phyloP scores from a whole-genome alignment of 257 asterid genomes.

The Nyctanthes arbortristis region DNA sequence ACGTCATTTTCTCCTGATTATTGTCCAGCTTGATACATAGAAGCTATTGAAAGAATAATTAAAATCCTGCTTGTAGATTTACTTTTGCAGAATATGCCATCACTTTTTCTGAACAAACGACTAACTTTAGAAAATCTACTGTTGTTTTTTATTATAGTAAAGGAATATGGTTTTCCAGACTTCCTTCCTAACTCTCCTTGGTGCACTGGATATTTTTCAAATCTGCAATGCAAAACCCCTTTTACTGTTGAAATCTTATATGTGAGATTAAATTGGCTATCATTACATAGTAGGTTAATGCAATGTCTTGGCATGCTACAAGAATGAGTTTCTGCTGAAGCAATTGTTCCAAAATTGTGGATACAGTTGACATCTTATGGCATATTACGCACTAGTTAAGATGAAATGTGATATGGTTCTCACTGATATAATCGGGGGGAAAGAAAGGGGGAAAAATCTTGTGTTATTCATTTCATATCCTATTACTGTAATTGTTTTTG shows the following conservation, averaged over 20 bases:
- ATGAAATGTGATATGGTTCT: not conserved
- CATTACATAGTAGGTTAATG: not conserved
- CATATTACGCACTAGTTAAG: not conserved
- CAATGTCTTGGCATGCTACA: not conserved
- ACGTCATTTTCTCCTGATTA: not conserved
- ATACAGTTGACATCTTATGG: not conserved
- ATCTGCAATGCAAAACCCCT: not conserved
- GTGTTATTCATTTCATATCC: not conserved
- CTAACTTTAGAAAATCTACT: not conserved
- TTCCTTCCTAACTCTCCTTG: not conserved
- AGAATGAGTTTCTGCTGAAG: not conserved
- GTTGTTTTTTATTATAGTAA: not conserved
- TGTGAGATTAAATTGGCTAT: not conserved
- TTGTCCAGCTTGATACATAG: not conserved
- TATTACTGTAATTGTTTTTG: slow-evolving; percentile 9
- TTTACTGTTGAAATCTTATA: not conserved
- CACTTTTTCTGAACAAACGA: not conserved
- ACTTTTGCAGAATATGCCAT: not conserved
- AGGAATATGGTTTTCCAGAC: not conserved
- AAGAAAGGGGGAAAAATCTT: too few relatives aligned
- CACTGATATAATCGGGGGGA: not conserved
- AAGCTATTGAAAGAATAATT: not conserved
- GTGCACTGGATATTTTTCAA: not conserved
- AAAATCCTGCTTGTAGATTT: not conserved
- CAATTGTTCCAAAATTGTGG: not conserved